These are phyloP conservation scores for Saprolegnia parasitica DNA, from an alignment of 352 stramenopile species.

Conservation along the genomic window DNA sequence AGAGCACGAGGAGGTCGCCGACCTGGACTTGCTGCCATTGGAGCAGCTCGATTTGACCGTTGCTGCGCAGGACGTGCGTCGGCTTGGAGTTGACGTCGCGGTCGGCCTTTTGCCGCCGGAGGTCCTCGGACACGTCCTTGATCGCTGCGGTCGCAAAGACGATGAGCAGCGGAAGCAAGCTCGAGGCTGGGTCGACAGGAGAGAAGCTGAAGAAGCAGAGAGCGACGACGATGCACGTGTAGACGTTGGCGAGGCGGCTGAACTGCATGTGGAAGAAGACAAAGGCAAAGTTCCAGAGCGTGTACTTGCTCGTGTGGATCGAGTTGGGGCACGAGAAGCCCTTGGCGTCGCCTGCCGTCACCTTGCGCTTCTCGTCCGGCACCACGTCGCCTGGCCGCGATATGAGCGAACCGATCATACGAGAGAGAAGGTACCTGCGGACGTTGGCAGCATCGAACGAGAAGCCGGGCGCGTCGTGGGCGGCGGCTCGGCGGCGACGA, in stretches of 20 bases:
- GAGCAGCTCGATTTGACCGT: conserved; percentile 44
- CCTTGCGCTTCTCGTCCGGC: conserved; percentile 13
- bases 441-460: not conserved
- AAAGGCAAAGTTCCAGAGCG: conserved; percentile 86
- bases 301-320: conserved; percentile 88
- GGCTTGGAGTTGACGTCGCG: conserved; percentile 70
- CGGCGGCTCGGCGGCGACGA: conserved; percentile 53
- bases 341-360: conserved; percentile 28
- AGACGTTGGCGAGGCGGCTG: conserved; percentile 82
- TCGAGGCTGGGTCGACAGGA: conserved; percentile 74
- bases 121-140: conserved; percentile 80
- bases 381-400: conserved; percentile 28
- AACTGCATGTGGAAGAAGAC: conserved; percentile 90
- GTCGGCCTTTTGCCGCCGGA: conserved; percentile 75
- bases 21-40: conserved; percentile 84
- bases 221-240: conserved; percentile 84
- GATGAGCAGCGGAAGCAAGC: conserved; percentile 79
- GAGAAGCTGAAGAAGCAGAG: conserved; percentile 88
- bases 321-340: conserved; percentile 63
- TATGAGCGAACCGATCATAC: not conserved
- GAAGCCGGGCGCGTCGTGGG: conserved; percentile 4
- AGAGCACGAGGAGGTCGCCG: conserved; percentile 75
- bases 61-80: conserved; percentile 63
- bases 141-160: conserved; percentile 86
- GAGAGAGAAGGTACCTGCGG: not conserved